phyloP scores from a whole-genome alignment of 202 grass and related monocot genomes.

The Saccharum hybrid region DNA sequence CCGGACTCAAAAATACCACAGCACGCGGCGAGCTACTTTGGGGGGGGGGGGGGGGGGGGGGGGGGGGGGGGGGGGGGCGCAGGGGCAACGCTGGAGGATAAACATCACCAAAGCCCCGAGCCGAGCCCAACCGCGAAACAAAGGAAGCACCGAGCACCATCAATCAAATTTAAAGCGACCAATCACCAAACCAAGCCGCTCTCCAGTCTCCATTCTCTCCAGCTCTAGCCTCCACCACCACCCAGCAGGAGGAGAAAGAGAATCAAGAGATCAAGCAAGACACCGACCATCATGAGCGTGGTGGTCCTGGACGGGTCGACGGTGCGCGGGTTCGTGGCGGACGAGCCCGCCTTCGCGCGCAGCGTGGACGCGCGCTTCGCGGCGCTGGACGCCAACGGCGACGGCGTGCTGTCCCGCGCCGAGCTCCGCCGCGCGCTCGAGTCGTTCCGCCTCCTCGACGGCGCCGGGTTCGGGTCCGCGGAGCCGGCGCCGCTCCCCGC shows the following conservation, averaged over 20 bases:
- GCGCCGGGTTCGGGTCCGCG: conserved; percentile 60
- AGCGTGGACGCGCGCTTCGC: conserved; percentile 78
- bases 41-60: too few species aligned
- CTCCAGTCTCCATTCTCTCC: background rate
- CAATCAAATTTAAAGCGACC: background rate
- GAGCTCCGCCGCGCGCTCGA: conserved; percentile 92
- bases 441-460: conserved; percentile 94
- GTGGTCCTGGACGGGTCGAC: conserved; percentile 82
- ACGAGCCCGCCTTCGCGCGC: conserved; percentile 70
- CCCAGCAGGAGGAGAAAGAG: background rate
- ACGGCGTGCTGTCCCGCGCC: conserved; percentile 80
- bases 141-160: too few species aligned
- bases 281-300: conserved; percentile 63
- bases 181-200: background rate
- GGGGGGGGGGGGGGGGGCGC: too few species aligned
- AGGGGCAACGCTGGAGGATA: background rate
- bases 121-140: background rate
- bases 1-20: too few species aligned
- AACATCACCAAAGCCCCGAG: background rate
- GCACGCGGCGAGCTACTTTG: too few species aligned
- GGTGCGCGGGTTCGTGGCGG: conserved; percentile 77
- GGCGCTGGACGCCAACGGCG: conserved; percentile 85
- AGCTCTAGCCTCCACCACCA: background rate
- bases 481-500: conserved; percentile 54
- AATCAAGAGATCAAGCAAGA: too few species aligned